Conservation (phyloP, 306 rosid genomes). For the Cucumis cinereus region DNA sequence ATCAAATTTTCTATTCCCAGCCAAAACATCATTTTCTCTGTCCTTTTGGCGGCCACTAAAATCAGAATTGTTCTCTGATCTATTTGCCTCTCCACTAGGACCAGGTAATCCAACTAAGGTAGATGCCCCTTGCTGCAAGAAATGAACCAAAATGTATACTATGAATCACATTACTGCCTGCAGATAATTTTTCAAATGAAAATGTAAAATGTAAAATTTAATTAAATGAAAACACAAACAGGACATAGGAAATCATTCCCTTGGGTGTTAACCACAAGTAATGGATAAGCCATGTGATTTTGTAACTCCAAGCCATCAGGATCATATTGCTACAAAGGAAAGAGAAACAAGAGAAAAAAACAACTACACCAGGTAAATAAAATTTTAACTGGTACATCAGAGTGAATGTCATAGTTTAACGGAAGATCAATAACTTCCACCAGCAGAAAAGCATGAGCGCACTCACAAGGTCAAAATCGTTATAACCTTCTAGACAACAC, state of each 20-base stretch:
- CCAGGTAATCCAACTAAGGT: constrained; percentile 16
- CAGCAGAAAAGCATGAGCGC: background rate
- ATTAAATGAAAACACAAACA: background rate
- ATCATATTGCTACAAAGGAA: background rate
- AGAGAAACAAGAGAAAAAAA: background rate
- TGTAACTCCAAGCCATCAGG: constrained; percentile 1
- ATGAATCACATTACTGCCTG: background rate
- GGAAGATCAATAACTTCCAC: background rate
- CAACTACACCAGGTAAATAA: background rate
- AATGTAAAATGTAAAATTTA: background rate
- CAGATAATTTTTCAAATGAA: background rate
- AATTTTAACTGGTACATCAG: background rate
- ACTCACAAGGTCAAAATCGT: background rate
- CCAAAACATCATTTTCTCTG: background rate
- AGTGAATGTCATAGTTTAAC: background rate
- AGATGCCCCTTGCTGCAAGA: constrained; percentile 17
- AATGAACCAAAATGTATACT: constrained; percentile 9
- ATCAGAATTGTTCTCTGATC: constrained; percentile 10
- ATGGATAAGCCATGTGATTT: background rate
- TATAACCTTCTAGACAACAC: background rate
- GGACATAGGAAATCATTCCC: background rate
- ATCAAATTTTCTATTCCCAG: constrained; percentile 17
- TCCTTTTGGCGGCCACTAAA: constrained; percentile 2
- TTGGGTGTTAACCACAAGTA: background rate
- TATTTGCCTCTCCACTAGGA: constrained; percentile 15